These are phyloP conservation scores for Lolium perenne DNA, from an alignment of 176 grass and related monocot genomes.

Conservation along the genomic window DNA sequence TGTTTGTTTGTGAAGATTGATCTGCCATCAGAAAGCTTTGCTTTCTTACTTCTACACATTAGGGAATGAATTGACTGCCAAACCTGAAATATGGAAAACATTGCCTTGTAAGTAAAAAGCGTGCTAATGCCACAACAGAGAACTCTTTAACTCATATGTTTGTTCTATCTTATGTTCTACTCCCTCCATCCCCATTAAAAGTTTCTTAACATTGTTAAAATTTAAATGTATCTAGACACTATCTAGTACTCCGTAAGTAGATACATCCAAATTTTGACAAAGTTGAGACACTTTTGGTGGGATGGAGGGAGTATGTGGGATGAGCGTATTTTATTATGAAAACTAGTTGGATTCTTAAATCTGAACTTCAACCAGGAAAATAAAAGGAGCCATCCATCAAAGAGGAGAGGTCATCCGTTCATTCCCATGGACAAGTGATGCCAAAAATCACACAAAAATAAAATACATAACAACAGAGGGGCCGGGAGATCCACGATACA, in stretches of 20 bases:
- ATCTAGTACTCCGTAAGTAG: no score
- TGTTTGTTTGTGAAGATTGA: neutral
- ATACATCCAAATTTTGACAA: no score
- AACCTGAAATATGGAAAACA: neutral
- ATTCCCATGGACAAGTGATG: no score
- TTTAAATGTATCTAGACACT: no score
- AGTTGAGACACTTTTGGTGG: no score
- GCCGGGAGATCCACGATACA: no score
- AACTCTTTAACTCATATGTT: neutral
- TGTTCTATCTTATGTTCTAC: neutral
- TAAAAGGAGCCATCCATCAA: no score
- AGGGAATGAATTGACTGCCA: neutral
- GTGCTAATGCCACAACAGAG: neutral
- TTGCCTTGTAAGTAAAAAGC: neutral
- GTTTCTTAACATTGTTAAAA: no score
- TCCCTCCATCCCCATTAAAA: no score
- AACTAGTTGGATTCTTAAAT: neutral
- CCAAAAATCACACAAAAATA: no score
- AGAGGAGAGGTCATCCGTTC: no score
- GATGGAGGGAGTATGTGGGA: neutral
- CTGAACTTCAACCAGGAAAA: neutral
- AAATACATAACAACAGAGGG: no score
- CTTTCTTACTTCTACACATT: conserved; percentile 5
- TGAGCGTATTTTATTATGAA: neutral
- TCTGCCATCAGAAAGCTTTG: conserved; percentile 1